Evolutionary conservation across 345 rosid species (phyloP).

Genomic region (Eucalyptus guilfoylei): DNA sequence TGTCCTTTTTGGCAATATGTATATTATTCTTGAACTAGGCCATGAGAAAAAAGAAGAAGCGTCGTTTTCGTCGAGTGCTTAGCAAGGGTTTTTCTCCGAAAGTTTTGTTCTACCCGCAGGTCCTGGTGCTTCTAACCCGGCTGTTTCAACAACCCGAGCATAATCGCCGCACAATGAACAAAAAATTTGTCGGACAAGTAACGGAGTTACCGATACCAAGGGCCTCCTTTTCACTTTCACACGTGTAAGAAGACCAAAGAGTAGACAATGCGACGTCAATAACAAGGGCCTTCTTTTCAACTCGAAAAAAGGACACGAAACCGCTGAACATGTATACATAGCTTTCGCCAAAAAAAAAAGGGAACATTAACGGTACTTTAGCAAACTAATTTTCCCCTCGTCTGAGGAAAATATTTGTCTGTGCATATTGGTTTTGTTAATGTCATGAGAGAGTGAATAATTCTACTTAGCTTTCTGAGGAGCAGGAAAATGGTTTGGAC

Average conservation of each 20-base stretch:
- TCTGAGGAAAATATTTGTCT: no score
- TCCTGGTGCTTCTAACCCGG: no score
- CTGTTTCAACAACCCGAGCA: no score
- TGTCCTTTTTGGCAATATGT: no score
- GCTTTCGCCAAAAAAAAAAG: neutral
- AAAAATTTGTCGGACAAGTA: neutral
- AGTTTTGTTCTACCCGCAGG: no score
- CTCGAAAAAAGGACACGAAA: neutral
- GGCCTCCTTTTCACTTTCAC: neutral
- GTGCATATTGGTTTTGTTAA: no score
- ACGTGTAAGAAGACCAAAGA: neutral
- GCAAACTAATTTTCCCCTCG: neutral
- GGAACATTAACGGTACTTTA: neutral
- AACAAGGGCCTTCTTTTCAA: neutral
- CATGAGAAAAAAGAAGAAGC: no score
- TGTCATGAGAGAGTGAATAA: neutral
- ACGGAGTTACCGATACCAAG: neutral
- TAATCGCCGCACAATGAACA: no score
- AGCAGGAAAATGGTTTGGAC: neutral
- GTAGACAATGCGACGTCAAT: neutral
- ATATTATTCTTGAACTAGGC: no score
- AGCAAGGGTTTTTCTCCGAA: no score
- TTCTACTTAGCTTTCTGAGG: neutral
- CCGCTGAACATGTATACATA: neutral
- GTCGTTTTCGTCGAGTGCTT: no score